Percentiles rank a stretch among this genome's conserved stretches.
phyloP scores from a whole-genome alignment of 2,329 filamentous ascomycete species.

The Cyphellophora attinorum region DNA sequence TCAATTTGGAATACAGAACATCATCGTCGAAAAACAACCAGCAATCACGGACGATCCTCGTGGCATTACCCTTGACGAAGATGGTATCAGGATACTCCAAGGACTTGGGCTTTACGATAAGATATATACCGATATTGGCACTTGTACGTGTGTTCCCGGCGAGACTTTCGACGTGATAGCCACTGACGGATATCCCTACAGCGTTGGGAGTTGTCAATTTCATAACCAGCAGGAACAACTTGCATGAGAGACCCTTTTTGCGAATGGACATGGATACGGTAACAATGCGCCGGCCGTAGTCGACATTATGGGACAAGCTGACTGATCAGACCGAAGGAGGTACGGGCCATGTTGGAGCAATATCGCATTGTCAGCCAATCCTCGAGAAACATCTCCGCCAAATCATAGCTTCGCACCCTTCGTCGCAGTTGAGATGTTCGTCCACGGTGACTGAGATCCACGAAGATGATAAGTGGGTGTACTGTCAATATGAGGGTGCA shows the following conservation, averaged over 20 bases:
- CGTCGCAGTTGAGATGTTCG: slow-evolving; percentile 13
- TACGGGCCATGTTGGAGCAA: slow-evolving; percentile 22
- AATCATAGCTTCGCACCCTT: slow-evolving; percentile 1
- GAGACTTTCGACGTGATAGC: too few species aligned
- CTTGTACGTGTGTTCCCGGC: too few species aligned
- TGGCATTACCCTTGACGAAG: slow-evolving; percentile 25
- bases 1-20: slow-evolving; percentile 16
- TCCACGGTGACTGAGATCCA: slow-evolving; percentile 11
- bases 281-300: too few species aligned
- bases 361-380: slow-evolving; percentile 23
- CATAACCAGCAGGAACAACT: too few species aligned
- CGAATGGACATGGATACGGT: slow-evolving; percentile 17
- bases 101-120: slow-evolving; percentile 21
- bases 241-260: too few species aligned
- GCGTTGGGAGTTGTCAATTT: too few species aligned
- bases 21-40: slow-evolving; percentile 22
- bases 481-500: slow-evolving; percentile 15
- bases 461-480: slow-evolving; percentile 8
- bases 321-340: slow-evolving; percentile 22
- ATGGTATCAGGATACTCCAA: slow-evolving; percentile 23
- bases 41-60: slow-evolving; percentile 24
- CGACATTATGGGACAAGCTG: too few species aligned
- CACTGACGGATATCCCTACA: too few species aligned
- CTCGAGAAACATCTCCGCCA: slow-evolving; percentile 20
- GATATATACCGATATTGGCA: slow-evolving; percentile 22